Percentiles rank a stretch among this genome's conserved stretches.
Evolutionary conservation across 2,329 filamentous ascomycete species (phyloP).

Genomic region (Dryadomyces quercus-mongolicae): DNA sequence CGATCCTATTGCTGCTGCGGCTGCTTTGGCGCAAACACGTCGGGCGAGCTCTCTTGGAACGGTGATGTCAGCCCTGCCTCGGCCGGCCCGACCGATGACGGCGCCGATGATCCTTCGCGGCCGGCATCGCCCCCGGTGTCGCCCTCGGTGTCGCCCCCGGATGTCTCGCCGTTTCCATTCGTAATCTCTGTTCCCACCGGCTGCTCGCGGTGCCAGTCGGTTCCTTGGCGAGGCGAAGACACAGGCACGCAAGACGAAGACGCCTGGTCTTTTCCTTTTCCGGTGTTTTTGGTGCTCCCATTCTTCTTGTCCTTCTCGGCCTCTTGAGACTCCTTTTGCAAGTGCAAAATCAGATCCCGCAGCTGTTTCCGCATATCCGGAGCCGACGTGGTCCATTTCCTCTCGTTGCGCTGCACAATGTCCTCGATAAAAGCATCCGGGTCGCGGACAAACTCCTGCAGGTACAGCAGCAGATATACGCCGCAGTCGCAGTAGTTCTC

Average conservation of each 20-base stretch:
- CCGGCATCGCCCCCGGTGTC: background rate
- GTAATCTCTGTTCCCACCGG: background rate
- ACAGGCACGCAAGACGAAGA: too few species aligned
- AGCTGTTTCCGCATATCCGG: conserved; percentile 52
- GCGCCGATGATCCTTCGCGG: background rate
- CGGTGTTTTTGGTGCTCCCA: background rate
- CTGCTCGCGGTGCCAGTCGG: background rate
- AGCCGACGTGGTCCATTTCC: conserved; percentile 41
- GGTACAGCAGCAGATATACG: conserved; percentile 72
- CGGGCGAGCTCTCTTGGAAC: conserved; percentile 5
- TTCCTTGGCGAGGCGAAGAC: too few species aligned
- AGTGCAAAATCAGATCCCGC: conserved; percentile 49
- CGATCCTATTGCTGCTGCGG: background rate
- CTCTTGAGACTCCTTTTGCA: conserved; percentile 47
- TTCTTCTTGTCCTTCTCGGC: conserved; percentile 25
- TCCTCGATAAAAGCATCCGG: conserved; percentile 59
- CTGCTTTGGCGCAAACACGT: background rate
- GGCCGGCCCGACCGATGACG: background rate
- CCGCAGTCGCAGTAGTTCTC: conserved; percentile 84
- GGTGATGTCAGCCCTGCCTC: conserved; percentile 7
- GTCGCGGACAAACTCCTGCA: conserved; percentile 66
- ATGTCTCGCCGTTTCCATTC: background rate
- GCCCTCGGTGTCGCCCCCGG: background rate
- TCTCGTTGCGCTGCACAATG: conserved; percentile 47
- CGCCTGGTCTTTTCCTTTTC: too few species aligned